Evolutionary conservation across 345 rosid genomes (phyloP).

Genomic region (Citrus hindsii): DNA sequence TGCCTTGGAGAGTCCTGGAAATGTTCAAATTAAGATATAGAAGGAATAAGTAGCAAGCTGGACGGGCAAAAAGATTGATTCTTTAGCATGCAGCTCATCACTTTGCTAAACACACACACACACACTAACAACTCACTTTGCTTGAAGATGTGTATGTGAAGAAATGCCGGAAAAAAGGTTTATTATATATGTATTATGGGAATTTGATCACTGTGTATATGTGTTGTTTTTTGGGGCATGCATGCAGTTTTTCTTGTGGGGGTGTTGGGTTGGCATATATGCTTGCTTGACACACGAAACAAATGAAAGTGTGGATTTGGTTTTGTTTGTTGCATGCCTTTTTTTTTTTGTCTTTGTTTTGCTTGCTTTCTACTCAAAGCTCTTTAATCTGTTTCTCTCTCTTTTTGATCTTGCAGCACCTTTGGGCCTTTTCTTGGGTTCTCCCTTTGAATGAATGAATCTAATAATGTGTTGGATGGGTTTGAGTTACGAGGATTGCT

Average conservation of each 20-base stretch:
- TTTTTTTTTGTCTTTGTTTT: constrained; percentile 38
- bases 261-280: constrained; percentile 46
- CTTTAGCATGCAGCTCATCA: constrained; percentile 30
- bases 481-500: background rate
- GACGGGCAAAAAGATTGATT: constrained; percentile 43
- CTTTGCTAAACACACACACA: constrained; percentile 22
- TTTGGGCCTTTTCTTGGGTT: background rate
- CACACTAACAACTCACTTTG: constrained; percentile 26
- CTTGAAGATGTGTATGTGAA: constrained; percentile 30
- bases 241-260: background rate
- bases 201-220: background rate
- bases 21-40: constrained; percentile 16
- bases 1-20: background rate
- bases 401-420: background rate
- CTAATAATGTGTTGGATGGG: background rate
- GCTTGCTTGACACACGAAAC: constrained; percentile 63
- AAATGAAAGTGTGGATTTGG: constrained; percentile 22
- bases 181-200: constrained; percentile 5
- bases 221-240: background rate
- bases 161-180: constrained; percentile 23
- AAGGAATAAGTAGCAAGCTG: constrained; percentile 17
- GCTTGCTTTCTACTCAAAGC: constrained; percentile 85
- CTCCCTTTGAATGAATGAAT: background rate
- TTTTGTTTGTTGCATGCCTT: constrained; percentile 51
- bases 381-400: constrained; percentile 1